Percentiles rank a stretch among this genome's conserved stretches.
Conservation (phyloP, 805 yeast genomes). For the Candida anglica region DNA sequence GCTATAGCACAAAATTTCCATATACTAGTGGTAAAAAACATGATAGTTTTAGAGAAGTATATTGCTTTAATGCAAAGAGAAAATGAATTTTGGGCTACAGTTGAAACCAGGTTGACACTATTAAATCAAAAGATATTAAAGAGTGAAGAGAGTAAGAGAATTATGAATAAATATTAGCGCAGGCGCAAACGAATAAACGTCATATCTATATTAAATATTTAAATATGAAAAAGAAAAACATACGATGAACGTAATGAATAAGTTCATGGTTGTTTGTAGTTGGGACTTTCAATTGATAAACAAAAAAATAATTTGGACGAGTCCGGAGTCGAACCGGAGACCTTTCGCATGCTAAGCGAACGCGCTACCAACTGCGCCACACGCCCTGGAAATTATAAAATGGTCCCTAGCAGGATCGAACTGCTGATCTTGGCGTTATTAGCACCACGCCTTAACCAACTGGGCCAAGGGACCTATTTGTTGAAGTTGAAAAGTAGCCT, state of each 20-base stretch:
- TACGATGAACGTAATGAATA: background rate
- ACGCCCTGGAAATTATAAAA: conserved; percentile 34
- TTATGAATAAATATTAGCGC: conserved; percentile 4
- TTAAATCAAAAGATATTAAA: background rate
- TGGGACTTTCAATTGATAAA: too few relatives aligned
- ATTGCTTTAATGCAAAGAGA: conserved; percentile 16
- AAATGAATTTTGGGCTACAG: conserved; percentile 23
- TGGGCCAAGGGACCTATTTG: conserved; percentile 52
- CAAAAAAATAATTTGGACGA: conserved; percentile 28
- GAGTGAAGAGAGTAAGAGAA: background rate
- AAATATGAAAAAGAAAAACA: background rate
- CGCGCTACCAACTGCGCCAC: conserved; percentile 51
- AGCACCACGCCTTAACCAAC: conserved; percentile 54
- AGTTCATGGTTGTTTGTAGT: too few relatives aligned
- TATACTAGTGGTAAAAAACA: conserved; percentile 20
- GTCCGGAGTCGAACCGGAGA: conserved; percentile 44
- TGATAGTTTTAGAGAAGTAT: conserved; percentile 26
- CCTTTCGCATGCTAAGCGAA: conserved; percentile 48
- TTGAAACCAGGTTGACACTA: conserved; percentile 11
- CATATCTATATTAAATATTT: background rate
- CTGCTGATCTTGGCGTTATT: conserved; percentile 70
- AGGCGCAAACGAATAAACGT: background rate
- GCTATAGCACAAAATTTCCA: conserved; percentile 15
- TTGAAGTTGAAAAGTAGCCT: too few relatives aligned
- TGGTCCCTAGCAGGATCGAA: conserved; percentile 88